Evolutionary conservation across 2,329 filamentous ascomycete species (phyloP), one percentile per base, ranked within the genome.

Genomic region (Leptographium flavum): DNA sequence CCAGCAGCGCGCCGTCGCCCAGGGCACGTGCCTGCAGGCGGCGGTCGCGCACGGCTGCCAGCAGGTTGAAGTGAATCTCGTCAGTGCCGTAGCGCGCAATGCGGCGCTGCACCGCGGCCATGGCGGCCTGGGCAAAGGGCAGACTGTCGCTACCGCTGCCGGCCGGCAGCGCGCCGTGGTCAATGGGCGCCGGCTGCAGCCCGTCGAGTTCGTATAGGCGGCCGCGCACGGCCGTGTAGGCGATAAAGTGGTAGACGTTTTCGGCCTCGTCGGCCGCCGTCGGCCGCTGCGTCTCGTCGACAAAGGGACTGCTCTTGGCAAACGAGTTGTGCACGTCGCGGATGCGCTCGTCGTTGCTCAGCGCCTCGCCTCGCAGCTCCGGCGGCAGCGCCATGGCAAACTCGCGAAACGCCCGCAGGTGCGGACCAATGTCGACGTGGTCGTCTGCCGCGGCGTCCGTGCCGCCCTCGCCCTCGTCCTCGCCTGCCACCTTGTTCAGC

Each of bases 211-310:
- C 92, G 70, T 95, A 98, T 45, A 98, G 73, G 5, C 68, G 78
- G 52, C 81, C 82, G 58, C 82, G 76, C 53, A 94, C 73, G 45
- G 81, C 75, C 9, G 87, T 88, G 65, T 98, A 98, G 28, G 88
- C 92, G 56, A 98, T 87, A 63, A 98, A 98, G 67, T 98, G 92
- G 66, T 93, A 98, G 25, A 90, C 85, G 58, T 96, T 92, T 56
- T 94, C 87, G 45, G 85, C 72, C 50, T 79, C 79, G n/a, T 78
- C 76, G 44, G 73, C 75, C 14, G 75, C 74, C 11, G 77, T 68
- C 13, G 77, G 69, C 11, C 81, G 75, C 54, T 82, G 76, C 50
- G 87, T 93, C 72, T 98, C 92, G 62, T 94, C 87, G 45, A 85
- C 80, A 59, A 98, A 98, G 3, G 92, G 92, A 48, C 82, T 93